A percentile compares a stretch with the other conserved stretches of the same genome.
Evolutionary conservation across 2,329 filamentous ascomycete species (phyloP).

Genomic region (Diplodia sapinea): DNA sequence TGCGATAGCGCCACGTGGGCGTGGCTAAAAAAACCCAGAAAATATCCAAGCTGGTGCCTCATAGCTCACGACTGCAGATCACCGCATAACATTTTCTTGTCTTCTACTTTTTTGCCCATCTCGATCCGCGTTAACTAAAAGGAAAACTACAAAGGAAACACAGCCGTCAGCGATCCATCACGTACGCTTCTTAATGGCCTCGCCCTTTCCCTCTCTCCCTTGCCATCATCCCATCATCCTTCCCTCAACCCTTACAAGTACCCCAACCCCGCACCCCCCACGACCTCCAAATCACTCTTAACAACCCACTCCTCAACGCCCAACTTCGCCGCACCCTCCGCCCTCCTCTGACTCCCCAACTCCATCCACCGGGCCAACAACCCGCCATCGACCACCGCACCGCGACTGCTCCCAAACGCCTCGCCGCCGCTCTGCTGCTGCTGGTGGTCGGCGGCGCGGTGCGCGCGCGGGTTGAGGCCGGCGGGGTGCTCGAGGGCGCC

Average conservation of each 20-base stretch:
- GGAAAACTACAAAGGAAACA: background rate
- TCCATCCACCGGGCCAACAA: slow-evolving; percentile 77
- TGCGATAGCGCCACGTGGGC: too few relatives aligned
- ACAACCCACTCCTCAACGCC: slow-evolving; percentile 72
- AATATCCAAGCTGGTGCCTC: too few relatives aligned
- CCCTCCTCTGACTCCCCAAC: slow-evolving; percentile 71
- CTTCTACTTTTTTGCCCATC: background rate
- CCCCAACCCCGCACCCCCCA: slow-evolving; percentile 68
- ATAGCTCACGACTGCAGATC: background rate
- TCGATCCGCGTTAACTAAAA: background rate
- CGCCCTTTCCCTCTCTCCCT: background rate
- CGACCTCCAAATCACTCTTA: slow-evolving; percentile 70
- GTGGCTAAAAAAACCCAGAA: too few relatives aligned
- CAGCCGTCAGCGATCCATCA: background rate
- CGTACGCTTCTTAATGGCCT: too few relatives aligned
- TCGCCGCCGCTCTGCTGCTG: too few relatives aligned
- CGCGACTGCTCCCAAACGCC: slow-evolving; percentile 53
- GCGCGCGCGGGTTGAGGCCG: slow-evolving; percentile 82
- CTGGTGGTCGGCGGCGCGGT: slow-evolving; percentile 61
- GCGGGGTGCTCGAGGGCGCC: slow-evolving; percentile 77
- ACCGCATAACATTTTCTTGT: background rate
- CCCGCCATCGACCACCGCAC: slow-evolving; percentile 72
- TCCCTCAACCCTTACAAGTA: slow-evolving; percentile 44
- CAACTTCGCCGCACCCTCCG: slow-evolving; percentile 75
- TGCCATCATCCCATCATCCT: background rate